These are phyloP conservation scores for Saccharomyces pastorianus DNA, from an alignment of 1,139 yeast species.

Conservation along the genomic window DNA sequence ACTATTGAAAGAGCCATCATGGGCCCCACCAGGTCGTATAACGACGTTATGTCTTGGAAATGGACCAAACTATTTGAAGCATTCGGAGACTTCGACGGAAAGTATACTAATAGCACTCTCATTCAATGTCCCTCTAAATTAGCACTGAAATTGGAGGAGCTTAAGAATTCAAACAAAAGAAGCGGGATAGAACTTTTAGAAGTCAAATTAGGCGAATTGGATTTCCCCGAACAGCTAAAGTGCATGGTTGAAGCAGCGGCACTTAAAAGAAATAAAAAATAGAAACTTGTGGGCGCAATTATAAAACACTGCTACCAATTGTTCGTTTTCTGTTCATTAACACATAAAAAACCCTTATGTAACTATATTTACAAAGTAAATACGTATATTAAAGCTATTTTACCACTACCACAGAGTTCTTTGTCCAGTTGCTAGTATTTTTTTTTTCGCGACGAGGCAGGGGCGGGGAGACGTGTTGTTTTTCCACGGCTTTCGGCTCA, in stretches of 20 bases:
- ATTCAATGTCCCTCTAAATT: conserved; percentile 15
- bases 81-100: conserved; percentile 50
- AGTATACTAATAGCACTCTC: conserved; percentile 10
- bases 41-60: conserved; percentile 78
- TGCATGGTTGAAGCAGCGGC: conserved; percentile 18
- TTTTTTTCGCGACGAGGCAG: not conserved
- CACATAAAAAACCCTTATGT: not conserved
- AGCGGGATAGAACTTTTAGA: conserved; percentile 56
- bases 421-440: not conserved
- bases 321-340: not conserved
- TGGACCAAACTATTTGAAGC: conserved; percentile 60
- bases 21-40: conserved; percentile 69
- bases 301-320: not conserved
- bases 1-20: conserved; percentile 77
- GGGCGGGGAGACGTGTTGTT: not conserved
- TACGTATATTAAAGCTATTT: not conserved
- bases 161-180: conserved; percentile 11
- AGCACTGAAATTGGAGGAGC: conserved; percentile 11
- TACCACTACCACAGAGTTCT: not conserved
- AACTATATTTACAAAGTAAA: not conserved
- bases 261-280: conserved; percentile 5
- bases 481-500: not conserved
- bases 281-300: not conserved
- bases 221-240: conserved; percentile 45
- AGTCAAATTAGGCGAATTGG: conserved; percentile 57